Base-by-base conservation (phyloP, 768 basidiomycete genomes). In the Epithele typhae region DNA sequence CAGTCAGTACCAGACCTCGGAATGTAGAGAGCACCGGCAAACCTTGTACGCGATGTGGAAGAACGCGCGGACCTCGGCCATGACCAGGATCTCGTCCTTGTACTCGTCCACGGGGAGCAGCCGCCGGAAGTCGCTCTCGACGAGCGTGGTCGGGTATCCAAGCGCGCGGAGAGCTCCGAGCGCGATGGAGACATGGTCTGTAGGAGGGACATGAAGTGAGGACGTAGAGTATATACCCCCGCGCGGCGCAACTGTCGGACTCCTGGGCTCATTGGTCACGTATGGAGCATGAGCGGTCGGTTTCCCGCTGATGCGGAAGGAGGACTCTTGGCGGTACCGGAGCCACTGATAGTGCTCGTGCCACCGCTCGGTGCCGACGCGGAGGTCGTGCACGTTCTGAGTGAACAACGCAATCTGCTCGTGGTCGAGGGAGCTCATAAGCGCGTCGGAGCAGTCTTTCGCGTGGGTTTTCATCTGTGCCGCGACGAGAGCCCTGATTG, bases 61-160 rank as follows among this genome's bases (percentile, higher is more conserved):
- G 53, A 86, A 86, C 0, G 78, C 82, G 8, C 81, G 68, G 4
- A 85, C 81, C 46, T 80, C 75, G 0, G 82, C 81, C 83, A 87
- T 86, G 50, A 86, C 79, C 2, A 58, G 51, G 9, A 87, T 54
- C 0, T 80, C 80, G 0, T 73, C 68, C 27, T 79, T 68, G 32
- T 77, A 70, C 6, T 19, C 27, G n/a, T 33, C 37, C 11, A 7
- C 12, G 14, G 21, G 56, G 75, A 81, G 49, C 78, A 83, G 4
- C 77, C 79, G 33, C 0, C 72, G 69, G 0, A 80, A 75, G 15
- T 74, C 72, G 0, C n/a, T n/a, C n/a, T 9, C 15, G 30, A 79
- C 75, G 74, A 79, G 78, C 5, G 81, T 69, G 2, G 25, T 32
- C 9, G 15, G 56, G 49, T 12, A 81, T 8, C 15, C 15, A 9